phyloP scores from a whole-genome alignment of 768 basidiomycete genomes.

The Clitopilus hobsonii region DNA sequence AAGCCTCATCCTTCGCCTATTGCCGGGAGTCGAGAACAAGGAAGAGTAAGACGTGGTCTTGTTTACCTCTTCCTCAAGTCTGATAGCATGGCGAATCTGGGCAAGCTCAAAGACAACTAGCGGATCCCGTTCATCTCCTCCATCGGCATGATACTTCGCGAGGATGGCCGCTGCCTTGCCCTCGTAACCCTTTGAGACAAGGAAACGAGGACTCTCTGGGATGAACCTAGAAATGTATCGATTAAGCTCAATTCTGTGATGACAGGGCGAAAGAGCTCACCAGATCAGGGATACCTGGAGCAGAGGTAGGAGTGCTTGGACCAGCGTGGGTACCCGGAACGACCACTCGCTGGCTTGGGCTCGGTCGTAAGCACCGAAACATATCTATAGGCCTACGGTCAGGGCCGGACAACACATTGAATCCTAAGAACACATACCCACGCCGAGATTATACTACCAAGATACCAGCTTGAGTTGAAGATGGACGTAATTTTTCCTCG shows the following conservation, averaged over 20 bases:
- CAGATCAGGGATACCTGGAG: constrained; percentile 52
- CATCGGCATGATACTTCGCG: constrained; percentile 69
- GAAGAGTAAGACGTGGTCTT: constrained; percentile 43
- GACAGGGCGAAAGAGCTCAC: constrained; percentile 21
- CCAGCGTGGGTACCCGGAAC: constrained; percentile 62
- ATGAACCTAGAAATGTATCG: constrained; percentile 54
- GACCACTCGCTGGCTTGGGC: constrained; percentile 43
- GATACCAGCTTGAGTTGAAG: constrained; percentile 74
- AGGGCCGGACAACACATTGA: background rate
- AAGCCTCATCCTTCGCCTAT: constrained; percentile 62
- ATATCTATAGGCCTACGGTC: constrained; percentile 24
- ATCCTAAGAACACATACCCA: constrained; percentile 23
- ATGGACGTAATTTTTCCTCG: constrained; percentile 55
- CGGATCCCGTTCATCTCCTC: constrained; percentile 53
- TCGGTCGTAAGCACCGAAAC: constrained; percentile 35
- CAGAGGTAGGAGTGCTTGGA: constrained; percentile 56
- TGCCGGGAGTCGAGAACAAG: constrained; percentile 60
- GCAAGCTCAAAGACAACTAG: constrained; percentile 54
- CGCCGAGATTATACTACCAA: constrained; percentile 62
- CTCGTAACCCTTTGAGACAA: constrained; percentile 58
- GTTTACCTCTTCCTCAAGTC: constrained; percentile 54
- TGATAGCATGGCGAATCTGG: constrained; percentile 66
- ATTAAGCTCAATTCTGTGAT: background rate
- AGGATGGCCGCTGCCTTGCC: constrained; percentile 57
- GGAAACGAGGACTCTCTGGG: constrained; percentile 65